Evolutionary conservation across 108 stramenopile species (phyloP).

Genomic region (Phaeodactylum tricornutum): DNA sequence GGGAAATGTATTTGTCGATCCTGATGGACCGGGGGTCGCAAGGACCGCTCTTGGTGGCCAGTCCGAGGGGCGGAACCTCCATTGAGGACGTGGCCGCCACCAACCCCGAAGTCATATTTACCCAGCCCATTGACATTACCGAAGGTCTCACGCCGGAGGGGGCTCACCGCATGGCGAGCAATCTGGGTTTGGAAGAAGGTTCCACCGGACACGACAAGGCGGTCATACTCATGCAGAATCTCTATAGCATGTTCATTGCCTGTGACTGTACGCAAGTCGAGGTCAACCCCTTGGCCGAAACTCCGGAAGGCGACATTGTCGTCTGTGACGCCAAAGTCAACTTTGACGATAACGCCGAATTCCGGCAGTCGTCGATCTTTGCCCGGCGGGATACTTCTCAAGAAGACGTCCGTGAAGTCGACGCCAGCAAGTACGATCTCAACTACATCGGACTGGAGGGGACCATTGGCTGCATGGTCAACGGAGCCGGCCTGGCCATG

Average conservation of each 20-base stretch:
- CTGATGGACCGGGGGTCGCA: constrained; percentile 75
- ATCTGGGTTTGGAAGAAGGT: constrained; percentile 35
- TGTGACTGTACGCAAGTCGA: constrained; percentile 87
- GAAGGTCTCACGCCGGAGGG: constrained; percentile 57
- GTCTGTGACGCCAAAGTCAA: constrained; percentile 87
- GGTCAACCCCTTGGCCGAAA: constrained; percentile 88
- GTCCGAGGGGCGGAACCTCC: constrained; percentile 64
- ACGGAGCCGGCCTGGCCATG: constrained; percentile 96
- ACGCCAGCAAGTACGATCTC: constrained; percentile 73
- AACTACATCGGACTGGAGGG: constrained; percentile 97
- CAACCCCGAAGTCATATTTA: constrained; percentile 62
- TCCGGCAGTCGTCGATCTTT: constrained; percentile 72
- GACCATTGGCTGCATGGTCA: constrained; percentile 98
- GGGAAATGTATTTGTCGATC: constrained; percentile 82
- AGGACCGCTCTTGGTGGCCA: constrained; percentile 76
- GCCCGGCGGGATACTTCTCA: constrained; percentile 59
- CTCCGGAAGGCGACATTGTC: constrained; percentile 46
- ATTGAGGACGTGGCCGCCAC: constrained; percentile 79
- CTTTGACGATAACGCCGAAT: constrained; percentile 88
- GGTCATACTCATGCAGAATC: constrained; percentile 46
- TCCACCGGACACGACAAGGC: constrained; percentile 28
- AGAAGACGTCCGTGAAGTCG: constrained; percentile 85
- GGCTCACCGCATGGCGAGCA: constrained; percentile 40
- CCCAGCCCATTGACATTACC: constrained; percentile 71
- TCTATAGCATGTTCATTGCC: constrained; percentile 72